Evolutionary conservation across 2,329 filamentous ascomycete species (phyloP).

Genomic region (Berkeleyomyces rouxiae): DNA sequence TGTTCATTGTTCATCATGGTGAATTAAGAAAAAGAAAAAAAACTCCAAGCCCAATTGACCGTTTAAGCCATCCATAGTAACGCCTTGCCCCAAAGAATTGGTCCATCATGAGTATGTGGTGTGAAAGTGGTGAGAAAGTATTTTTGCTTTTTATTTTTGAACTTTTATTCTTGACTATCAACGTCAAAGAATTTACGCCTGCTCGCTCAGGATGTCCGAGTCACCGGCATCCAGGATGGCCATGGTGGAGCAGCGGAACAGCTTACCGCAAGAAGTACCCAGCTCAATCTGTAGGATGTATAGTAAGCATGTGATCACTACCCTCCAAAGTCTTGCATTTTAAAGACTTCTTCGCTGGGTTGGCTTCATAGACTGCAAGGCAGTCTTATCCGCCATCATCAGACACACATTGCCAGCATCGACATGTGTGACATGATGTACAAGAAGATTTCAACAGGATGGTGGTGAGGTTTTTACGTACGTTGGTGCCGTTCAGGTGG

Average conservation of each 20-base stretch:
- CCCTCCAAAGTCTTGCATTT: slow-evolving; percentile 68
- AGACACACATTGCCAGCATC: background rate
- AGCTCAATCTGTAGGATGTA: slow-evolving; percentile 66
- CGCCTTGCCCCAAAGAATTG: slow-evolving; percentile 6
- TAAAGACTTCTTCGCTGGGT: slow-evolving; percentile 83
- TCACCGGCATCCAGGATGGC: slow-evolving; percentile 93
- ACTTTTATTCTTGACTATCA: slow-evolving; percentile 6
- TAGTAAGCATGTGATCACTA: slow-evolving; percentile 40
- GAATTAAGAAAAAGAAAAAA: slow-evolving; percentile 2
- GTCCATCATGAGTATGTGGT: background rate
- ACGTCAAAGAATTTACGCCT: slow-evolving; percentile 20
- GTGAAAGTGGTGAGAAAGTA: background rate
- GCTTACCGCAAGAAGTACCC: slow-evolving; percentile 95
- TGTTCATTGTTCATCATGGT: background rate
- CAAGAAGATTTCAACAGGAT: background rate
- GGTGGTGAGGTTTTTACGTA: slow-evolving; percentile 42
- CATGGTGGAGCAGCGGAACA: slow-evolving; percentile 97
- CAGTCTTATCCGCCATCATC: slow-evolving; percentile 14
- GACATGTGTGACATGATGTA: background rate
- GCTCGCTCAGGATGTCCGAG: slow-evolving; percentile 87
- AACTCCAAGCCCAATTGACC: background rate
- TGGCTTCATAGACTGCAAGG: slow-evolving; percentile 25
- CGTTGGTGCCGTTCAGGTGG: slow-evolving; percentile 98
- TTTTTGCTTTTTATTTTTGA: slow-evolving; percentile 6
- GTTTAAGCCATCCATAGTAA: slow-evolving; percentile 6